Base-by-base conservation (phyloP, 1,139 yeast genomes). In the Geotrichum bryndzae region DNA sequence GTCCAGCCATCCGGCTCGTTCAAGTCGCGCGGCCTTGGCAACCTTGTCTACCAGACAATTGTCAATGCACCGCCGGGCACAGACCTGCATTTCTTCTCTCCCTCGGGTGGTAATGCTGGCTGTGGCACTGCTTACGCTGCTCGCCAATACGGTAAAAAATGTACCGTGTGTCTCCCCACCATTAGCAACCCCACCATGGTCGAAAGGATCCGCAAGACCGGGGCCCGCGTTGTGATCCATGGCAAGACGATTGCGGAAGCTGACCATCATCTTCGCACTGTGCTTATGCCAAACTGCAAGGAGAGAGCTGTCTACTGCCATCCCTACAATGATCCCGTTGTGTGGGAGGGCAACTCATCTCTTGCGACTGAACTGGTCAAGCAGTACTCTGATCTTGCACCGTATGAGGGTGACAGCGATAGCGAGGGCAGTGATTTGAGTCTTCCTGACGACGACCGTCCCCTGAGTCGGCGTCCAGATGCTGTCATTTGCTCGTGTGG, bases 91-190 rank as follows among this genome's bases (percentile, higher is more conserved):
- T 85, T 86, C 31, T 83, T 82, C 68, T 80, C 88, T 1, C 85
- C 90, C 15, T 84, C 90, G 25, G 94, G 92, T n/a, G 92, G 94
- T 0, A 87, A 87, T 70, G 94, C 94, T 0, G 92, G 92, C 0
- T 77, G 84, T 60, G 92, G 91, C 1, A 88, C 90, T 3, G 89
- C 90, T 0, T 81, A 80, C 61, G 83, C 88, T 54, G 82, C 87
- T n/a, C 63, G 67, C 10, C 66, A 70, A 54, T 73, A 72, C 63
- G 64, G 66, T 25, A 77, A 74, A 57, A 75, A 78, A 41, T 86
- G 91, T 67, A 84, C 88, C 0, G 90, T 87, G 18, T 88, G 86
- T 5, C 80, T 87, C 8, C 91, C 92, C 0, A 72, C 67, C 0
- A 74, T 78, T 6, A 77, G 87, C 3, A 77, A 80, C 59, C 66